phyloP scores from a whole-genome alignment of 495 filamentous ascomycete species.

The Trichocladium uniseriatum region DNA sequence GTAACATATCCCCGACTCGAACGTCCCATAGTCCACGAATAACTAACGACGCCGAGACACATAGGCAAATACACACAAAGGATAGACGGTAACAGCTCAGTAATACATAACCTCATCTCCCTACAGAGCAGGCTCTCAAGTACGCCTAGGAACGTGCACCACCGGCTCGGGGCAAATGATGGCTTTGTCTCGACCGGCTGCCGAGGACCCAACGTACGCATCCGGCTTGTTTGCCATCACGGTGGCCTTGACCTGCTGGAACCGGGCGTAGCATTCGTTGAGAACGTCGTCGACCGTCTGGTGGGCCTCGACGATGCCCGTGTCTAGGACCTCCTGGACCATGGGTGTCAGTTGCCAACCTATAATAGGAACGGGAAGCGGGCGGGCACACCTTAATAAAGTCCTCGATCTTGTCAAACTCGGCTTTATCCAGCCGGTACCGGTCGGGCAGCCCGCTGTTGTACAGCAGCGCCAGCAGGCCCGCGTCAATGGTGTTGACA shows the following conservation, averaged over 20 bases:
- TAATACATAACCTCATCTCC: too few relatives aligned
- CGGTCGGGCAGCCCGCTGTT: conserved; percentile 44
- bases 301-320: conserved; percentile 30
- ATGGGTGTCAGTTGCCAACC: too few relatives aligned
- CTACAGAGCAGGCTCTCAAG: too few relatives aligned
- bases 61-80: too few relatives aligned
- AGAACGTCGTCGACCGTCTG: conserved; percentile 33
- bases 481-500: conserved; percentile 40
- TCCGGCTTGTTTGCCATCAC: conserved; percentile 38
- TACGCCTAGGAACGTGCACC: conserved; percentile 1
- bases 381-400: conserved; percentile 31
- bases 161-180: conserved; percentile 13
- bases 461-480: conserved; percentile 40
- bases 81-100: too few relatives aligned
- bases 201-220: conserved; percentile 20
- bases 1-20: too few relatives aligned
- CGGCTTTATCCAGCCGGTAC: conserved; percentile 36
- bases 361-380: too few relatives aligned
- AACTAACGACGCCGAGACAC: too few relatives aligned
- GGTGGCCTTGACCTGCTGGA: conserved; percentile 30
- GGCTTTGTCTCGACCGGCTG: not conserved
- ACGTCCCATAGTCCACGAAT: too few relatives aligned
- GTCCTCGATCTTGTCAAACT: conserved; percentile 39
- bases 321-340: conserved; percentile 37
- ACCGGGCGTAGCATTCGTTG: conserved; percentile 32